These are phyloP conservation scores for Rhodomyrtus psidioides DNA, from an alignment of 441 rosid genomes.

Conservation along the genomic window DNA sequence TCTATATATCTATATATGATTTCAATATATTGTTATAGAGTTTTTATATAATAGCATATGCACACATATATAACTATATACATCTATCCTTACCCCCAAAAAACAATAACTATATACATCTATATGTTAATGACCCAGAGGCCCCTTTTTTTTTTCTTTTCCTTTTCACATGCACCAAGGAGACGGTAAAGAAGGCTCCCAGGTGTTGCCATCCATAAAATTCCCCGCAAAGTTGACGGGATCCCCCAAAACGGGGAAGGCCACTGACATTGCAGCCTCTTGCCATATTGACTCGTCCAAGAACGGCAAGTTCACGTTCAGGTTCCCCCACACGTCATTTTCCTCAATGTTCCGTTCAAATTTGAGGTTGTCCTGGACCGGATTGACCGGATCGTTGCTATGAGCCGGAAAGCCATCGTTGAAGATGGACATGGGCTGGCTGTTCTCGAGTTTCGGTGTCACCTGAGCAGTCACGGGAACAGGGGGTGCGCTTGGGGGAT, in stretches of 20 bases:
- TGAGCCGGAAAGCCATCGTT: background rate
- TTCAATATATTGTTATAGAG: background rate
- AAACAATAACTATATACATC: no score
- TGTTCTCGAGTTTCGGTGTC: background rate
- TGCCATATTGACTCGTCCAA: conserved; percentile 77
- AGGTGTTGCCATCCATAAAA: conserved; percentile 21
- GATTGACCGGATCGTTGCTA: background rate
- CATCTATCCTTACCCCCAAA: no score
- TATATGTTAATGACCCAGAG: background rate
- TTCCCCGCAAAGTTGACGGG: conserved; percentile 17
- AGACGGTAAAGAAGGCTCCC: conserved; percentile 35
- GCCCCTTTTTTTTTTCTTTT: background rate
- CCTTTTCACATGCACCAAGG: conserved; percentile 48
- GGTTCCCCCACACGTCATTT: conserved; percentile 43
- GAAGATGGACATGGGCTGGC: background rate
- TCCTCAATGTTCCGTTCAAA: conserved; percentile 17
- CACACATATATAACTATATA: background rate
- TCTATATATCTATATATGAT: background rate
- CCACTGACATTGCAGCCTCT: conserved; percentile 76
- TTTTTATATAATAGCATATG: background rate
- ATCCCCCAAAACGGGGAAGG: conserved; percentile 44
- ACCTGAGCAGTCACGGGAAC: background rate
- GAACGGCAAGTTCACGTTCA: conserved; percentile 48
- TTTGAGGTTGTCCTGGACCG: conserved; percentile 8
- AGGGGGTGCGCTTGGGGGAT: conserved; percentile 6